phyloP scores from a whole-genome alignment of 2,329 filamentous ascomycete species.

The Aschersonia sp. region DNA sequence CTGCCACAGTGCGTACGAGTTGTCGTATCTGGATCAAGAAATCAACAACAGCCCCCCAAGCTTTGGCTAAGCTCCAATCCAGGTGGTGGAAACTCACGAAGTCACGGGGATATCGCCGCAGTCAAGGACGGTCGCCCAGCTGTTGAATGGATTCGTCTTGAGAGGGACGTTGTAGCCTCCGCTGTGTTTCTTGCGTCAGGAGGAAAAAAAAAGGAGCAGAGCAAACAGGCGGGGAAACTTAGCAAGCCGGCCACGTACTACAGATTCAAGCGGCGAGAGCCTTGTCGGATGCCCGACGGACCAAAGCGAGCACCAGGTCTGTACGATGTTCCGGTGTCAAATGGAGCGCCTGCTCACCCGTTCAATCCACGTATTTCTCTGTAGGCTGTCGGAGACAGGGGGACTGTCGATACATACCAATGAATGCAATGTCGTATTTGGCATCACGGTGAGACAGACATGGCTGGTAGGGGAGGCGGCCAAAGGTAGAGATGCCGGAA shows the following conservation, averaged over 20 bases:
- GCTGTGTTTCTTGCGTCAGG: conserved; percentile 23
- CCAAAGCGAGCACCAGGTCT: conserved; percentile 73
- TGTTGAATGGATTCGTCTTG: conserved; percentile 57
- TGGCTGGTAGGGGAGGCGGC: conserved; percentile 61
- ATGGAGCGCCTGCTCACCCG: conserved; percentile 48
- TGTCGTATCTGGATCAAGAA: conserved; percentile 51
- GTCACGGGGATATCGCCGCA: conserved; percentile 78
- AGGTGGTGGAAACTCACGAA: conserved; percentile 38
- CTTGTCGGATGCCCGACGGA: conserved; percentile 72
- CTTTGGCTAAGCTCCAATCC: no score
- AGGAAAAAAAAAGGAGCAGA: no score
- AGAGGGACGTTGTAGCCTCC: conserved; percentile 80
- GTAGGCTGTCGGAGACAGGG: background rate
- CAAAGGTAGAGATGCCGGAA: conserved; percentile 77
- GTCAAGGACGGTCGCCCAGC: conserved; percentile 65
- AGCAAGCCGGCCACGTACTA: conserved; percentile 44
- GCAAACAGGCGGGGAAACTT: background rate
- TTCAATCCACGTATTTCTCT: background rate
- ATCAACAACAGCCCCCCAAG: background rate
- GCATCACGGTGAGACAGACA: conserved; percentile 57
- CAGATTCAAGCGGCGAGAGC: conserved; percentile 71
- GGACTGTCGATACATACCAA: conserved; percentile 33
- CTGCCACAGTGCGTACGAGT: conserved; percentile 65
- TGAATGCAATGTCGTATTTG: conserved; percentile 74
- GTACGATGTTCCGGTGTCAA: conserved; percentile 78